Evolutionary conservation across 768 basidiomycete genomes (phyloP).

Genomic region (Leccinum sublutescens): DNA sequence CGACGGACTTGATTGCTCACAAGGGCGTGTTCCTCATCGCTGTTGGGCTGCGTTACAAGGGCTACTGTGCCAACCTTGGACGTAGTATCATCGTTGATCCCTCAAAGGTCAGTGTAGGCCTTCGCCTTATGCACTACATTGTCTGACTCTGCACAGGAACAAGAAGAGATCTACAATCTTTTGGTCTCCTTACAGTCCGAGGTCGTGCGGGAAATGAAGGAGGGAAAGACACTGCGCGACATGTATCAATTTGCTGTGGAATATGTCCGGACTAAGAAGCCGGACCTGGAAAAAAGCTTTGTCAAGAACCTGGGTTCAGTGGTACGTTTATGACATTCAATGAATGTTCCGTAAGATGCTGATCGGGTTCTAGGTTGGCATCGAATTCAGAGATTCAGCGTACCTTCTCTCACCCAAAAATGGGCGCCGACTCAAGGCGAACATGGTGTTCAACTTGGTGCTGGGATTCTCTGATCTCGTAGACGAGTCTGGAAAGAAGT

Average conservation of each 20-base stretch:
- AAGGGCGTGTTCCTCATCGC: slow-evolving; percentile 87
- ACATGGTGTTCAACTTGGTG: slow-evolving; percentile 84
- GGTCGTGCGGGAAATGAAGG: slow-evolving; percentile 71
- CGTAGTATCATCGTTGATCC: slow-evolving; percentile 96
- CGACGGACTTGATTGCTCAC: slow-evolving; percentile 76
- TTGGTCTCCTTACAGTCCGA: slow-evolving; percentile 77
- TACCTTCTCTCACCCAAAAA: slow-evolving; percentile 87
- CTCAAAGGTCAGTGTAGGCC: slow-evolving; percentile 53
- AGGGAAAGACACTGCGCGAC: slow-evolving; percentile 74
- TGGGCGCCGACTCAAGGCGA: slow-evolving; percentile 59
- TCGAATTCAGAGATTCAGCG: slow-evolving; percentile 90
- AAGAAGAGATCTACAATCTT: slow-evolving; percentile 85
- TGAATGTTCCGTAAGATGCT: neutral
- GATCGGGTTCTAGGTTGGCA: slow-evolving; percentile 67
- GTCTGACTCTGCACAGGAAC: slow-evolving; percentile 53
- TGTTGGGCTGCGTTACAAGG: slow-evolving; percentile 88
- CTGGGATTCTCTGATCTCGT: slow-evolving; percentile 83
- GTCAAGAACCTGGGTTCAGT: slow-evolving; percentile 90
- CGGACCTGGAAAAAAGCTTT: slow-evolving; percentile 80
- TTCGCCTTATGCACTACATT: neutral
- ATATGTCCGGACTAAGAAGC: slow-evolving; percentile 72
- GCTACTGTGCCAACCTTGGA: slow-evolving; percentile 90
- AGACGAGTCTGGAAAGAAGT: slow-evolving; percentile 80
- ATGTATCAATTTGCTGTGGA: slow-evolving; percentile 75
- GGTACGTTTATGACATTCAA: slow-evolving; percentile 46